phyloP scores from a whole-genome alignment of 768 basidiomycete species.

The Suillus paluster region DNA sequence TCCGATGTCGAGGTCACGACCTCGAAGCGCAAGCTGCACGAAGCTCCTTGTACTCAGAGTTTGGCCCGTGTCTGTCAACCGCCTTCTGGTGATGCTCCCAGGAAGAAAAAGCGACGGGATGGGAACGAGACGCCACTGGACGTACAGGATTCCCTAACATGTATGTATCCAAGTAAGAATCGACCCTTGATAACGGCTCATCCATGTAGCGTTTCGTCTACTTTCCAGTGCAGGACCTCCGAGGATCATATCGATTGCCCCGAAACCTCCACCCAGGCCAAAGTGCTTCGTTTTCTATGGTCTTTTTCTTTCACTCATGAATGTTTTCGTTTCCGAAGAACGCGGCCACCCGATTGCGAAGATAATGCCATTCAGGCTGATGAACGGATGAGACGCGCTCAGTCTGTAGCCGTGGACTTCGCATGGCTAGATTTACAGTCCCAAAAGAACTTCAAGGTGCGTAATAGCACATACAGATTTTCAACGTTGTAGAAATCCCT shows the following conservation, averaged over 20 bases:
- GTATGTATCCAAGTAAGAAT: slow-evolving; percentile 4
- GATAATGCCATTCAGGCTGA: slow-evolving; percentile 50
- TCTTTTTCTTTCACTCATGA: not conserved
- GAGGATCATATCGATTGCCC: slow-evolving; percentile 45
- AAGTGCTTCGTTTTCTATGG: slow-evolving; percentile 36
- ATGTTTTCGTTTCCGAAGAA: slow-evolving; percentile 34
- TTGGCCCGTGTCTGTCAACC: slow-evolving; percentile 21
- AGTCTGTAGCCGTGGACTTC: slow-evolving; percentile 45
- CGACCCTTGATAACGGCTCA: not conserved
- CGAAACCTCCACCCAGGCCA: slow-evolving; percentile 45
- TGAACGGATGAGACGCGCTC: slow-evolving; percentile 43
- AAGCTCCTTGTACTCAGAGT: slow-evolving; percentile 22
- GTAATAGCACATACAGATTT: not conserved
- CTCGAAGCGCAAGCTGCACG: slow-evolving; percentile 27
- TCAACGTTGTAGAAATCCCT: slow-evolving; percentile 4
- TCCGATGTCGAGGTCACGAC: slow-evolving; percentile 4
- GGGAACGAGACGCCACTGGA: not conserved
- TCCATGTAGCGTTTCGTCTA: slow-evolving; percentile 50
- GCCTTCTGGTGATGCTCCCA: not conserved
- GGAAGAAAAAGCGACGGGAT: slow-evolving; percentile 10
- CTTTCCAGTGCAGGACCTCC: slow-evolving; percentile 42
- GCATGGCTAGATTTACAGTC: slow-evolving; percentile 33
- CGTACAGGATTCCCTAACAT: not conserved
- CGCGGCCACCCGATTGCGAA: slow-evolving; percentile 53
- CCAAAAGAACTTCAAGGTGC: slow-evolving; percentile 24